A percentile compares a stretch with the other conserved stretches of the same genome.
Evolutionary conservation across 1,139 yeast species (phyloP).

Genomic region (Yamadazyma blattariae): DNA sequence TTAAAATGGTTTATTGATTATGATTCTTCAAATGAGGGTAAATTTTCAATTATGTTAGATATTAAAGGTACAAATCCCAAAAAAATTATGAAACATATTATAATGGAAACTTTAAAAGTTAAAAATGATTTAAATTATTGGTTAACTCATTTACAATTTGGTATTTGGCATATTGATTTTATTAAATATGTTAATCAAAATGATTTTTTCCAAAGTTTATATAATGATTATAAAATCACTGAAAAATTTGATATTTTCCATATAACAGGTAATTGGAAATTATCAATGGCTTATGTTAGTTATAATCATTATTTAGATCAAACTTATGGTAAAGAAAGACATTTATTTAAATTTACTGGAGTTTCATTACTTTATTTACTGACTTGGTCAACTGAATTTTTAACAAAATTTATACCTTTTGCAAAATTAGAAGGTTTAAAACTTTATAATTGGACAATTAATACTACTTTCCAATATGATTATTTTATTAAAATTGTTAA

Average conservation of each 20-base stretch:
- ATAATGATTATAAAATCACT: conserved; percentile 13
- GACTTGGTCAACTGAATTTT: conserved; percentile 39
- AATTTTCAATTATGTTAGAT: conserved; percentile 66
- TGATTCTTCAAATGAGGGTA: conserved; percentile 17
- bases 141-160: conserved; percentile 68
- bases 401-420: conserved; percentile 37
- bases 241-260: conserved; percentile 35
- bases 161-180: conserved; percentile 76
- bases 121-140: conserved; percentile 58
- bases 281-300: conserved; percentile 30
- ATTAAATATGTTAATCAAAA: conserved; percentile 51
- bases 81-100: conserved; percentile 50
- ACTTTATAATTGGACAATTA: conserved; percentile 83
- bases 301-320: conserved; percentile 37
- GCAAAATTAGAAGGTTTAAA: conserved; percentile 42
- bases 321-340: conserved; percentile 19
- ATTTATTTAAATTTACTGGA: conserved; percentile 33
- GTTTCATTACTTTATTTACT: conserved; percentile 37
- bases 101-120: conserved; percentile 46
- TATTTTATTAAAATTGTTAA: conserved; percentile 31
- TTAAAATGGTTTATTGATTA: conserved; percentile 56
- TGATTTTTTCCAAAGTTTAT: conserved; percentile 28
- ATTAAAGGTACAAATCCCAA: conserved; percentile 72
- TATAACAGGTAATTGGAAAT: conserved; percentile 35
- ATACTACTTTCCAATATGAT: conserved; percentile 49